Conservation (phyloP, 1,139 yeast genomes). For the Candida tunisiensis region DNA sequence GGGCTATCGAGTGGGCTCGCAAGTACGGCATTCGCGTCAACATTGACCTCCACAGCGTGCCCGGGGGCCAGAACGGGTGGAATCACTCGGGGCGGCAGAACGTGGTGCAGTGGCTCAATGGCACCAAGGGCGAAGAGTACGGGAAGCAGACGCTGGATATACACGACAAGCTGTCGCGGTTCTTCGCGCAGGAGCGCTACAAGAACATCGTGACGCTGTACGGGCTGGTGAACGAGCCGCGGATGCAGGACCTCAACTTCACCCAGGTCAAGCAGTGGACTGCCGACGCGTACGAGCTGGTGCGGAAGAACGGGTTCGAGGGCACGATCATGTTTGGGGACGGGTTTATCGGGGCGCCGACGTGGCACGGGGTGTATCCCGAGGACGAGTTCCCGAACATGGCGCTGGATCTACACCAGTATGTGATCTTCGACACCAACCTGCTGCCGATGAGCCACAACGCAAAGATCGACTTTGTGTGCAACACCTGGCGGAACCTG, state of each 20-base stretch:
- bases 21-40: conserved; percentile 52
- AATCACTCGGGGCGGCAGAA: conserved; percentile 81
- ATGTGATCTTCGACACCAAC: conserved; percentile 44
- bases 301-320: conserved; percentile 13
- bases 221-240: conserved; percentile 46
- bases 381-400: conserved; percentile 51
- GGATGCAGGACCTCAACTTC: conserved; percentile 13
- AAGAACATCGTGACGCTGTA: conserved; percentile 63
- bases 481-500: conserved; percentile 32
- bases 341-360: conserved; percentile 17
- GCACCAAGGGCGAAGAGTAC: conserved; percentile 10
- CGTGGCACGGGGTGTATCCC: conserved; percentile 18
- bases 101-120: conserved; percentile 38
- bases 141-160: conserved; percentile 23
- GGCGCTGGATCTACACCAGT: conserved; percentile 38
- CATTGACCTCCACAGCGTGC: conserved; percentile 82
- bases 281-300: conserved; percentile 13
- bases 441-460: conserved; percentile 42
- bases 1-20: conserved; percentile 62
- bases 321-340: conserved; percentile 17
- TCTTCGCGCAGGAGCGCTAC: conserved; percentile 49
- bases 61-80: conserved; percentile 89
- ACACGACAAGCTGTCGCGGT: conserved; percentile 26
- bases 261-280: conserved; percentile 17
- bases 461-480: conserved; percentile 17